Evolutionary conservation across 1,284 basidiomycete species (phyloP), one percentile per base, ranked within the genome.

Genomic region (Vanrija sp.): DNA sequence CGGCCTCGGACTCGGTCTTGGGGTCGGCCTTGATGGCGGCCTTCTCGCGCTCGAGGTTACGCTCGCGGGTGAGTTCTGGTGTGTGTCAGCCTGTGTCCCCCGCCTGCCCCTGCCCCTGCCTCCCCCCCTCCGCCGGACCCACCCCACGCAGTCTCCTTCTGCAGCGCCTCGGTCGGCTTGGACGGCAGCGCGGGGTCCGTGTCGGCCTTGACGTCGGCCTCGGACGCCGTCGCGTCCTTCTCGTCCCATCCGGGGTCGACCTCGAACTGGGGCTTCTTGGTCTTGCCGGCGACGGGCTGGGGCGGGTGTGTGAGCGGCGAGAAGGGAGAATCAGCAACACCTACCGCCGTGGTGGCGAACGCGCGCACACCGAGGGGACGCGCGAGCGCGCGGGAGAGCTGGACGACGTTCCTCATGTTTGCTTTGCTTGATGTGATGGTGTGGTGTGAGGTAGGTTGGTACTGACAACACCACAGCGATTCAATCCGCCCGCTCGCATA

Each of bases 1-100:
- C 43, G 38, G 50, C 46, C 57, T 59, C 50, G 39, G 53, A 55
- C 46, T 59, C 57, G 50, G 57, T 59, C 52, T 58, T 43, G 12
- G 21, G 34, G 25, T 29, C n/a, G 43, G 40, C 40, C n/a, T 42
- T 42, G 40, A 18, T 21, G 9, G 15, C 40, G 40, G 18, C 19
- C 40, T 34, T 34, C 34, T 34, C 34, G 34, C 12, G 34, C 34
- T 34, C 9, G 34, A 34, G 34, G 9, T 34, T 12, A 14, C 34
- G 34, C 9, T 8, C 34, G 34, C 34, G 34, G 10, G 34, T 34
- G 34, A 34, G 34, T 15, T 34, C 34, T 34, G 34, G 6, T 8
- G 34, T n/a, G n/a, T 10, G n/a, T n/a, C 40, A 42, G 40, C 19
- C n/a, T n/a, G n/a, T n/a, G n/a, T n/a, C n/a, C n/a, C n/a, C n/a